phyloP scores from a whole-genome alignment of 345 rosid species.

The Arabidopsis suecica region DNA sequence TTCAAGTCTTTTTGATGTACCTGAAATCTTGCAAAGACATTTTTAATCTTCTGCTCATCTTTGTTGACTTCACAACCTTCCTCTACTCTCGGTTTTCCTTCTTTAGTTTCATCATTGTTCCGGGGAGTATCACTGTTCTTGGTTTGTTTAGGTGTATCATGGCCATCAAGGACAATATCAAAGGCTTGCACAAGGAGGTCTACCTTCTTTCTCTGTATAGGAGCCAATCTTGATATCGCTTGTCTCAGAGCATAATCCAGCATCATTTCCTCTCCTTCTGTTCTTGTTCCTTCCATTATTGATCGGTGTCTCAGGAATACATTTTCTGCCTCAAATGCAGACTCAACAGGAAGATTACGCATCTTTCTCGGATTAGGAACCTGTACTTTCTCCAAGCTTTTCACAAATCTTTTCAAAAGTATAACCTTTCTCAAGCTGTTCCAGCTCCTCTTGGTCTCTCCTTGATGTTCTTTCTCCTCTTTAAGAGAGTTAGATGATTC shows the following conservation, averaged over 20 bases:
- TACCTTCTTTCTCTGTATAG: constrained; percentile 79
- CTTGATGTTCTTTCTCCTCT: constrained; percentile 40
- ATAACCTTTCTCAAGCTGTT: constrained; percentile 75
- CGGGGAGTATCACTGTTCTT: constrained; percentile 17
- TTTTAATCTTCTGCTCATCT: constrained; percentile 28
- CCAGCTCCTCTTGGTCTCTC: constrained; percentile 62
- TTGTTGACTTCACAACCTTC: constrained; percentile 19
- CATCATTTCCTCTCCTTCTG: constrained; percentile 86
- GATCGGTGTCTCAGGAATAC: constrained; percentile 63
- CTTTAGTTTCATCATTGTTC: constrained; percentile 12
- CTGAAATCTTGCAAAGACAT: constrained; percentile 38
- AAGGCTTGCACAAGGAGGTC: constrained; percentile 85
- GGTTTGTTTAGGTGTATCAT: constrained; percentile 26
- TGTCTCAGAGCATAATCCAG: constrained; percentile 82
- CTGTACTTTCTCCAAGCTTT: constrained; percentile 67
- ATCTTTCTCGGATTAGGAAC: constrained; percentile 54
- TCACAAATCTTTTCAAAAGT: constrained; percentile 78
- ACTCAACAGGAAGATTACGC: constrained; percentile 41
- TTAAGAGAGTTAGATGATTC: constrained; percentile 32
- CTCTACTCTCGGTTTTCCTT: constrained; percentile 18
- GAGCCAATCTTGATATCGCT: constrained; percentile 77
- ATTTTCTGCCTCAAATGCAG: constrained; percentile 60
- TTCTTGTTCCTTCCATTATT: constrained; percentile 55
- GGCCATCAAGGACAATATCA: constrained; percentile 63
- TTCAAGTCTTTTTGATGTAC: constrained; percentile 34